Evolutionary conservation across 2,329 filamentous ascomycete genomes (phyloP), one percentile per base, ranked within the genome.

Genomic region (Fusarium oligoseptatum): DNA sequence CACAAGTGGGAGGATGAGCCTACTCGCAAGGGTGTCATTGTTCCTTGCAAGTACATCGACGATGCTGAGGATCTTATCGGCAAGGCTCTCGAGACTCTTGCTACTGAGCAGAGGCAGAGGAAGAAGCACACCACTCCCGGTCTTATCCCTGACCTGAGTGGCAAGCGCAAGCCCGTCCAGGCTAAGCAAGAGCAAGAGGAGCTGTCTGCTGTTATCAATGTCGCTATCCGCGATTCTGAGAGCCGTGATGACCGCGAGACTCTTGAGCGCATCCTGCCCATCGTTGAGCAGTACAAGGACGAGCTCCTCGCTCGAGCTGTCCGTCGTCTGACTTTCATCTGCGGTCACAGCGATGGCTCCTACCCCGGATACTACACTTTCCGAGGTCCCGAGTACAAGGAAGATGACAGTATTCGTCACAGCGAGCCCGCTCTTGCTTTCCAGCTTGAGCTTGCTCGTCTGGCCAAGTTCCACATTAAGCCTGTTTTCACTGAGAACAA

Each of bases 321-420:
- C 58, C 95, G 97, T 75, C 94, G 97, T 77, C 86, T 99, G 66
- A 98, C 95, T 60, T 98, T 99, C 87, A 97, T 98, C 83, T 98
- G 95, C 81, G 97, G 97, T 66, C 95, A 94, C 87, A 95, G 92
- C 81, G 95, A 99, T 81, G 97, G 95, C 65, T 95, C 94, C 15
- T 98, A 98, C 83, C 97, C 96, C 24, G 95, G 94, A 57, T 98
- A 99, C 90, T 98, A 94, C 89, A 99, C 97, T 50, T 99, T 98
- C 94, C 93, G 97, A 82, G 96, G 96, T 7, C 96, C 97, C 32
- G 86, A 88, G 61, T 99, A 97, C 84, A 88, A 91, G 62, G 97
- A 99, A 84, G 97, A 99, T 80, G 91, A 94, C 83, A 97, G 94
- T 83, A 98, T 99, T 81, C 96, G 97, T 87, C 96, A 99, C 88